These are phyloP conservation scores for Blepharisma undulans DNA, from an alignment of 169 alveolate genomes.

Conservation along the genomic window DNA sequence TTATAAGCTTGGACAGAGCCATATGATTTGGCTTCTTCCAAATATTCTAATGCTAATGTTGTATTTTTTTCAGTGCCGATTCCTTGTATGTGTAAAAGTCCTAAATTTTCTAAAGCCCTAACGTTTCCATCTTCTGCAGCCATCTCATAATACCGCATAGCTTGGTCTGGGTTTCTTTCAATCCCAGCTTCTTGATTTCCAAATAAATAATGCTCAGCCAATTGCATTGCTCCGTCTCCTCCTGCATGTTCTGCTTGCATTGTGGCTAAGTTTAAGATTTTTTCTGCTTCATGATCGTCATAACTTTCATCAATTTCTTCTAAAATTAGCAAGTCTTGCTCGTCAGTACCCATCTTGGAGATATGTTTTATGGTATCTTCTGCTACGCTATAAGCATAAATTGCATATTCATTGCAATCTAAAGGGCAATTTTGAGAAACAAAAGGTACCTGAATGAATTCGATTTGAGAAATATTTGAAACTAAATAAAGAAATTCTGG, in stretches of 20 bases:
- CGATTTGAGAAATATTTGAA: neutral
- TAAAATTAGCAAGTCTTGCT: neutral
- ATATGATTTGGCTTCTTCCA: neutral
- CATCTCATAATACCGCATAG: neutral
- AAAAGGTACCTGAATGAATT: neutral
- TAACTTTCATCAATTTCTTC: constrained; percentile 1
- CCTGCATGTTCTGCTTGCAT: neutral
- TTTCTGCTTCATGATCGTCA: neutral
- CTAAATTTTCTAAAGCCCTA: neutral
- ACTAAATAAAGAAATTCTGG: neutral
- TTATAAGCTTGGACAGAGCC: neutral
- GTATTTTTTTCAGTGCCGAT: neutral
- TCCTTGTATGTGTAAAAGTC: neutral
- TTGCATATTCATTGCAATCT: neutral
- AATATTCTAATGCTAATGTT: neutral
- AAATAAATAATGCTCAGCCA: neutral
- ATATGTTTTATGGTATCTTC: neutral
- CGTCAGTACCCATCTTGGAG: neutral
- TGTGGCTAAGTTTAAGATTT: neutral
- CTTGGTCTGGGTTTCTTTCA: constrained; percentile 2
- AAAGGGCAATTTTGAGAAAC: neutral
- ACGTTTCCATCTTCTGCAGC: neutral
- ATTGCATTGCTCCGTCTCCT: neutral
- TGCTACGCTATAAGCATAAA: neutral
- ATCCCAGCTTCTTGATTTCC: neutral